Conservation (phyloP, 768 basidiomycete species). For the Piloderma croceum region DNA sequence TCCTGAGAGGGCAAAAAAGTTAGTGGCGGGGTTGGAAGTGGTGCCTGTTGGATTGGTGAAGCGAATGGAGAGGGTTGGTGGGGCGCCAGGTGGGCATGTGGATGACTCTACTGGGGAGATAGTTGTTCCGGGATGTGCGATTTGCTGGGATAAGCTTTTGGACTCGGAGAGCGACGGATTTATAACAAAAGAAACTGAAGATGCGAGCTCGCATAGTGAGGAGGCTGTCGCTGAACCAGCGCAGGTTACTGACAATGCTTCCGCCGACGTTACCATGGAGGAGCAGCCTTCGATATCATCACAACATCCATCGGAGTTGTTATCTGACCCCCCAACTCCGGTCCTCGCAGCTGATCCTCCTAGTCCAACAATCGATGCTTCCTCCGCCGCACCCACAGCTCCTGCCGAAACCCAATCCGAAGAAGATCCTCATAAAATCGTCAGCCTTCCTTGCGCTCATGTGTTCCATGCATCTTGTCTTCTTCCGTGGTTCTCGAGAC, state of each 20-base stretch:
- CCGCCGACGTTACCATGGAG: conserved; percentile 11
- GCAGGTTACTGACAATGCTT: conserved; percentile 2
- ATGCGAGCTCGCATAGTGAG: too few relatives aligned
- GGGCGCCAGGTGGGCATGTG: conserved; percentile 28
- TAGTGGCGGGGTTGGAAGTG: conserved; percentile 58
- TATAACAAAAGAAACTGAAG: conserved; percentile 6
- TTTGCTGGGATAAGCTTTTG: conserved; percentile 71
- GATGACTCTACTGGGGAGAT: conserved; percentile 26
- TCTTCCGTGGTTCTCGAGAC: conserved; percentile 77
- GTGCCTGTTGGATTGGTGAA: conserved; percentile 64
- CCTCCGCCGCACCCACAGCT: conserved; percentile 6
- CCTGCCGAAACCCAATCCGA: conserved; percentile 6
- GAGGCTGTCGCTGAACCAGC: conserved; percentile 3
- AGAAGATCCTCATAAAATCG: conserved; percentile 40
- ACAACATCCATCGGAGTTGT: too few relatives aligned
- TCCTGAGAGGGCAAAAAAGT: conserved; percentile 58
- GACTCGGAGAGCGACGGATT: conserved; percentile 37
- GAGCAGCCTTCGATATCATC: too few relatives aligned
- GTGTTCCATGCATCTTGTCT: conserved; percentile 78
- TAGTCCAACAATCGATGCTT: too few relatives aligned
- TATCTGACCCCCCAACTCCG: too few relatives aligned
- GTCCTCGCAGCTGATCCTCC: too few relatives aligned
- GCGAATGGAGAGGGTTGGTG: conserved; percentile 50
- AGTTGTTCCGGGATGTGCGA: conserved; percentile 53
- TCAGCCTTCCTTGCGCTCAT: conserved; percentile 74